A percentile compares a stretch with the other conserved stretches of the same genome.
phyloP scores from a whole-genome alignment of 2,329 filamentous ascomycete species.

The Neophaeococcomyces aloes region DNA sequence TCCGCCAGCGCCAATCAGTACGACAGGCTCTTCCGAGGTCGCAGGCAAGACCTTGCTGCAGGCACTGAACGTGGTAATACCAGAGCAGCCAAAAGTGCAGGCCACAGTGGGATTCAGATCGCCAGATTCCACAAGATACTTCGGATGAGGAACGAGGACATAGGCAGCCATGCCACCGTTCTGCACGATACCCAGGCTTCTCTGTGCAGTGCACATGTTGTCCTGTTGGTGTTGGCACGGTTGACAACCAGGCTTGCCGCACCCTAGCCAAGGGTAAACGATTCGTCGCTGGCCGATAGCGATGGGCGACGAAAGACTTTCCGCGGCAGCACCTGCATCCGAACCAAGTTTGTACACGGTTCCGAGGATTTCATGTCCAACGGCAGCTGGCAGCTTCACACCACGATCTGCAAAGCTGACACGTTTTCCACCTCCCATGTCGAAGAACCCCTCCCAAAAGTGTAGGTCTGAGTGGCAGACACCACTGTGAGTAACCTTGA shows the following conservation, averaged over 20 bases:
- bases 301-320: no score
- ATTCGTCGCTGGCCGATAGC: slow-evolving; percentile 35
- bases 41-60: slow-evolving; percentile 9
- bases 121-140: slow-evolving; percentile 14
- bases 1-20: slow-evolving; percentile 10
- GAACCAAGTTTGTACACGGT: slow-evolving; percentile 45
- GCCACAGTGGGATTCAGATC: slow-evolving; percentile 7
- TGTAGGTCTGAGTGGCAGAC: slow-evolving; percentile 53
- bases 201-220: slow-evolving; percentile 7
- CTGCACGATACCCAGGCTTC: slow-evolving; percentile 5
- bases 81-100: slow-evolving; percentile 10
- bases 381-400: slow-evolving; percentile 39
- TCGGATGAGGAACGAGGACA: slow-evolving; percentile 12
- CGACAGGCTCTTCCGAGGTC: slow-evolving; percentile 7
- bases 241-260: slow-evolving; percentile 5
- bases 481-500: slow-evolving; percentile 53
- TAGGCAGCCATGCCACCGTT: slow-evolving; percentile 13
- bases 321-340: slow-evolving; percentile 36
- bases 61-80: slow-evolving; percentile 9
- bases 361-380: slow-evolving; percentile 58
- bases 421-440: slow-evolving; percentile 21
- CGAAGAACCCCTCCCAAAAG: slow-evolving; percentile 36
- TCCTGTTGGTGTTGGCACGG: slow-evolving; percentile 10
- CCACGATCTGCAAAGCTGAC: slow-evolving; percentile 28
- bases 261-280: slow-evolving; percentile 13